Evolutionary conservation across 345 rosid species (phyloP).

Genomic region (Sisymbrium irio): DNA sequence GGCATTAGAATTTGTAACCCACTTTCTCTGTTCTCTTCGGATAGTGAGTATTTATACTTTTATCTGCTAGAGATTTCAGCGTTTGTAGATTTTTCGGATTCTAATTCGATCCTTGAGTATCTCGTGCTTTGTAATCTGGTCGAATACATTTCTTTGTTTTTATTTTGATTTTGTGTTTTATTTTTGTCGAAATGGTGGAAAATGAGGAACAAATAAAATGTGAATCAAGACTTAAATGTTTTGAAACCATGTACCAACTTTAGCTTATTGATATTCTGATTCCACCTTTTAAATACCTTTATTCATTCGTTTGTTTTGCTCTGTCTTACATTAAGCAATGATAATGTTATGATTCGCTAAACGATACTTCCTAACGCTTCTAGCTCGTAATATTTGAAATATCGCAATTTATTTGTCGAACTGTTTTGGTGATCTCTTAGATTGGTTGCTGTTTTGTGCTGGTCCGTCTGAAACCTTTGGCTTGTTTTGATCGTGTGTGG

Average conservation of each 20-base stretch:
- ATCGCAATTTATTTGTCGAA: background rate
- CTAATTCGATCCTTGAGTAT: background rate
- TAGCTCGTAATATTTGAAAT: too few species aligned
- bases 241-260: background rate
- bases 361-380: background rate
- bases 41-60: background rate
- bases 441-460: too few species aligned
- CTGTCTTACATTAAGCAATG: too few species aligned
- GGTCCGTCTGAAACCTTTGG: too few species aligned
- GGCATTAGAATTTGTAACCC: constrained; percentile 4
- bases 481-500: too few species aligned
- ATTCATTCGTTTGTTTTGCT: background rate
- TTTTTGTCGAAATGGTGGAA: background rate
- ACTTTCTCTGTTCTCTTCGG: background rate
- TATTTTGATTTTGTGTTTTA: background rate
- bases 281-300: background rate
- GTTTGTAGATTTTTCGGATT: constrained; percentile 11
- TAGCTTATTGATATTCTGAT: constrained; percentile 44
- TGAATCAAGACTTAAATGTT: constrained; percentile 1
- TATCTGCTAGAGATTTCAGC: constrained; percentile 3
- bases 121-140: constrained; percentile 17
- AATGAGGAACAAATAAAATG: constrained; percentile 20
- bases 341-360: background rate
- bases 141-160: background rate
- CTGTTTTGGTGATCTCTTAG: background rate